Evolutionary conservation across 1,284 basidiomycete genomes (phyloP), one percentile per base, ranked within the genome.

Genomic region (Irpex sp.): DNA sequence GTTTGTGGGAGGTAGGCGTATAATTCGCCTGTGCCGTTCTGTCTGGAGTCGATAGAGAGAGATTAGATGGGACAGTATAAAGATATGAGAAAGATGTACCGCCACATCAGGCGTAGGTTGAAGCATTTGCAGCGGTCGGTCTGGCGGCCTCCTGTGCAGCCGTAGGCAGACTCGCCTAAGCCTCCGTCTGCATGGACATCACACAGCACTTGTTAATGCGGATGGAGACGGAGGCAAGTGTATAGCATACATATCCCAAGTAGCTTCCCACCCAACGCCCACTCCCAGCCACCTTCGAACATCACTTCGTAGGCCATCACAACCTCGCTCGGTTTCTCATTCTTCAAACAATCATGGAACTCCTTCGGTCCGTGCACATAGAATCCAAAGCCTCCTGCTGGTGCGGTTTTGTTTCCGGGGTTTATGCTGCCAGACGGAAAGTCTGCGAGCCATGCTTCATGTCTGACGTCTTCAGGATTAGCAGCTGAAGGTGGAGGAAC

Each of bases 371-470:
- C 86, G 54, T 71, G 71, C 4, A 87, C 65, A 69, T 88, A 86
- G 69, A 88, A 86, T 0, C 85, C 81, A 63, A 88, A 86, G 0
- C 87, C 87, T 2, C 86, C 86, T 1, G 81, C 78, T 5, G 80
- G 76, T 0, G 70, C 63, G 1, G 61, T 58, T 58, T 73, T 75
- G 67, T 74, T 72, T 6, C 75, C 72, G 0, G 87, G 86, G 62
- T 86, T 88, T 67, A 86, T 83, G 69, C 84, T 86, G 1, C 86
- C 86, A 60, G 80, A 71, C 0, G 84, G 82, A 67, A 85, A 90
- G 21, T 81, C 70, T 0, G 87, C 86, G 68, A 87, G 83, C 85
- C 86, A 88, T 13, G 85, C 75, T 19, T 62, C 79, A 1, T 11
- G 53, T 31, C 53, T 50, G 9, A 11, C n/a, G 47, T 7, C 47